Evolutionary conservation across 2,329 filamentous ascomycete species (phyloP), one percentile per base, ranked within the genome.

Genomic region (Diaporthe nobilis): DNA sequence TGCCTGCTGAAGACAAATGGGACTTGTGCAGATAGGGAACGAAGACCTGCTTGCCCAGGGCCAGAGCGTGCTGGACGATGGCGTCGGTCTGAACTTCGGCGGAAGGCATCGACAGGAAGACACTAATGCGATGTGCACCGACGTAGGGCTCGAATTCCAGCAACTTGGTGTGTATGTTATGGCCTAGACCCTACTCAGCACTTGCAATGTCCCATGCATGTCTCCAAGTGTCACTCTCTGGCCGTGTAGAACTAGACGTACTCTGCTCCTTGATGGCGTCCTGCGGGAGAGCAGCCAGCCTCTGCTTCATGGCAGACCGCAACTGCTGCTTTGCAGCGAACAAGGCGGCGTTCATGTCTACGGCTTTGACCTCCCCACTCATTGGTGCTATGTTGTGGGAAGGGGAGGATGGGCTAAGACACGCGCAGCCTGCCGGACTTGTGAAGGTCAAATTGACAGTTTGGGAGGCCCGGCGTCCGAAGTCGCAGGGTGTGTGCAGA

Each of bases 61-160:
- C 85, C 37, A 99, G 87, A 17, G 96, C 96, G 86, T 98, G 91
- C 39, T 91, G 90, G 12, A 98, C 95, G 73, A 98, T 95, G 67
- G 88, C 87, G 71, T 93, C 92, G 2, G 97, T 99, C 79, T 95
- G 94, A 37, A 98, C 90, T 85, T 99, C 97, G 34, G 93, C 94
- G 13, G 88, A 86, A 0, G 96, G 95, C 97, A 99, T 99, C 15
- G 96, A 97, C 22, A 99, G 88, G 83, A 98, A 99, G 74, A 99
- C 89, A 79, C 94, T 95, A 81, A 99, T 91, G 72, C 91, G 90
- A 76, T 88, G 89, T 57, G 97, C 96, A 73, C 92, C 88, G 78
- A 91, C 86, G 83, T 98, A 99, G 73, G 95, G 93, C 70, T 90
- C 88, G 80, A 96, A 90, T 15, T 88, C 87, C 60, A 93, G 86